Evolutionary conservation across 2,329 filamentous ascomycete genomes (phyloP), one percentile per base, ranked within the genome.

Genomic region (Apiospora arundinis): DNA sequence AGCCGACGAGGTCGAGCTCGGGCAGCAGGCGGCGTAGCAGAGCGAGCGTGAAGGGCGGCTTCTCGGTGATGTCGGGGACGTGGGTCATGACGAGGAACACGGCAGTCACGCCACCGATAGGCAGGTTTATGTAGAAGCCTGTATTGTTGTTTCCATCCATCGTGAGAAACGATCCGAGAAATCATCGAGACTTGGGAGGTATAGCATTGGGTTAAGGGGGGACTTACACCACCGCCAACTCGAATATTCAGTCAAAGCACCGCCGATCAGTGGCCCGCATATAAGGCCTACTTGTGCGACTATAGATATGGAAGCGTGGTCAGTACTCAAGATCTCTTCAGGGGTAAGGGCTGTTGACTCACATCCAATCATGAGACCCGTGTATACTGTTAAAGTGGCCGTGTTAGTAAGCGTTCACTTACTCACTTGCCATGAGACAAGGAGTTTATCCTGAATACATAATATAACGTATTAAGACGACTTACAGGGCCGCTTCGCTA

Each of bases 81-180:
- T 74, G 73, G n/a, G 80, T 73, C 5, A 83, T 69, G 1, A 77
- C 5, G 1, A 85, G 68, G 6, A 78, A 73, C 3, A 78, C 4
- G 21, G 77, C 82, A 25, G 80, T 78, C 16, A 81, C 28, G 8
- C 71, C 79, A 12, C 83, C 83, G 40, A 85, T 60, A 1, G 84
- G 84, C 0, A 86, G 79, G 73, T 86, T 86, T 76, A 86, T 79
- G 71, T 82, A 85, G 73, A 86, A 86, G 67, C 82, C 82, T 68
- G 12, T 23, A 11, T n/a, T 23, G n/a, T 46, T 46, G 66, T 44
- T 40, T n/a, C 32, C 32, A 1, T 32, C 11, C 40, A 25, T n/a
- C 25, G 7, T 68, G 44, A 46, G 44, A 14, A 16, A 8, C 23
- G 2, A 5, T 48, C 18, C 1, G n/a, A 25, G 44, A 3, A 2